Evolutionary conservation across 371 early-diverging fungal genomes (phyloP).

Genomic region (Rhizomucor pusillus): DNA sequence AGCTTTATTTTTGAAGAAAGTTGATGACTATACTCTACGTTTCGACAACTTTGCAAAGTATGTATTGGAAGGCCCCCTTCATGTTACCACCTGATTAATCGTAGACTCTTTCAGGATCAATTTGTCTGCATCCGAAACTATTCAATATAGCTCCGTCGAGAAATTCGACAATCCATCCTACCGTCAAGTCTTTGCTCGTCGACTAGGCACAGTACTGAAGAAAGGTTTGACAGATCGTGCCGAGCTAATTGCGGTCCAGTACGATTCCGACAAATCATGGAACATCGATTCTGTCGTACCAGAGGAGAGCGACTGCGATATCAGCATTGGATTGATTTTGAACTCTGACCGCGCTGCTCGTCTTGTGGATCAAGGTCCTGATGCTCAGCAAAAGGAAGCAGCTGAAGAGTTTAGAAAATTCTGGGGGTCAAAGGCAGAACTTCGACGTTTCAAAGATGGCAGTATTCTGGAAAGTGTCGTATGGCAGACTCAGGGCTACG

Average conservation of each 20-base stretch:
- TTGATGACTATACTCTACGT: slow-evolving; percentile 56
- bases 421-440: slow-evolving; percentile 84
- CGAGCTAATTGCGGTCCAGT: slow-evolving; percentile 52
- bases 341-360: slow-evolving; percentile 65
- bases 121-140: slow-evolving; percentile 12
- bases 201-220: slow-evolving; percentile 52
- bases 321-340: slow-evolving; percentile 67
- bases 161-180: slow-evolving; percentile 59
- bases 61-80: background rate
- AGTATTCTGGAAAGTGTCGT: slow-evolving; percentile 82
- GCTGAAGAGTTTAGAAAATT: slow-evolving; percentile 72
- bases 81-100: slow-evolving; percentile 3
- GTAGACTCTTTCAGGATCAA: slow-evolving; percentile 8
- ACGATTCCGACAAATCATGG: slow-evolving; percentile 32
- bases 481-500: slow-evolving; percentile 71
- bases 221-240: slow-evolving; percentile 71
- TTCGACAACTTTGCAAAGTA: slow-evolving; percentile 66
- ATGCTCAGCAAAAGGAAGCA: slow-evolving; percentile 58
- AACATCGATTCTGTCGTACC: slow-evolving; percentile 16
- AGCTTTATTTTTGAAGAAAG: slow-evolving; percentile 68
- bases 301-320: slow-evolving; percentile 9
- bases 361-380: slow-evolving; percentile 81
- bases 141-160: slow-evolving; percentile 43
- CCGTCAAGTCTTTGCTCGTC: slow-evolving; percentile 48
- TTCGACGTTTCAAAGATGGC: slow-evolving; percentile 89